Base-by-base conservation (phyloP, 73 alveolate species). In the Paramecium bursaria region DNA sequence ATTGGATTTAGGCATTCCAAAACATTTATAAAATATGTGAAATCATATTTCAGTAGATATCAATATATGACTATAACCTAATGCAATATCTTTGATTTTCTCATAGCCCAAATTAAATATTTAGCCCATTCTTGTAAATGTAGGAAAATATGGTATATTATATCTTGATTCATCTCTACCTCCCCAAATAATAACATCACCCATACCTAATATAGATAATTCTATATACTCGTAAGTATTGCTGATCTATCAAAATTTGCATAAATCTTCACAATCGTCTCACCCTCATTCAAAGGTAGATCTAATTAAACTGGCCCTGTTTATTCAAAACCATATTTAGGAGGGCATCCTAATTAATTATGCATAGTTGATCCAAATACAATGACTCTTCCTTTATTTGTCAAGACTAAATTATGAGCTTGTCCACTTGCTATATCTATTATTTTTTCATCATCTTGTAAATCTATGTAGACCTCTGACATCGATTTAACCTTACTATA, bases 191-290 rank as follows among this genome's bases (percentile, higher is more conserved):
- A 67, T 67, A 17, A 42, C 26, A 35, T 67, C 82, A 13, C 82
- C 82, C 21, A n/a, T n/a, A n/a, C n/a, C n/a, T n/a, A n/a, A n/a
- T n/a, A n/a, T n/a, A n/a, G n/a, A n/a, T n/a, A n/a, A n/a, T n/a
- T n/a, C n/a, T n/a, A n/a, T n/a, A 10, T 67, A 42, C 82, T 67
- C 1, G 82, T 67, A 14, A 67, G 10, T 21, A 67, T 57, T 0
- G 82, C 82, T 31, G 82, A 67, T 67, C 82, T 67, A 39, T 67
- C 82, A 67, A 39, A 67, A 30, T 67, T 67, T 4, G 82, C 82
- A 27, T 67, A 67, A 7, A 67, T 67, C 39, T 67, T 67, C 9
- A 42, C 57, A 3, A 67, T 67, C 23, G 19, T 31, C 13, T 67
- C 82, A 21, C 27, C 82, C 1, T 44, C 14, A 17, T 67, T 57